A percentile compares a stretch with the other conserved stretches of the same genome.
Evolutionary conservation across 306 rosid genomes (phyloP).

Genomic region (Cucurbita maxima): DNA sequence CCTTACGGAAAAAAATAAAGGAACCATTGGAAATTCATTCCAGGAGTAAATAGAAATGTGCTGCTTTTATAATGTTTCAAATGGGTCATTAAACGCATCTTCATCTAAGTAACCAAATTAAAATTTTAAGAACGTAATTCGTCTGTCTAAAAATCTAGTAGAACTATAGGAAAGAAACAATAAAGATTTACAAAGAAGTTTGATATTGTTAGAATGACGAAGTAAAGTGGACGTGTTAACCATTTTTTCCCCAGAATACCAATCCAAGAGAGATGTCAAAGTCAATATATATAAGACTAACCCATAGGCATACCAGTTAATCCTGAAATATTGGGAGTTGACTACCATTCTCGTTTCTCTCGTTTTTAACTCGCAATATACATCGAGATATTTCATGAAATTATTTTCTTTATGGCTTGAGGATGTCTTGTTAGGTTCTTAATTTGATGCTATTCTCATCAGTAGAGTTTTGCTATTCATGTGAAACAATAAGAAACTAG

Average conservation of each 20-base stretch:
- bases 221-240: background rate
- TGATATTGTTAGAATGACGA: background rate
- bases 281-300: background rate
- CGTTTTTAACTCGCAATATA: background rate
- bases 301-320: background rate
- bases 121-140: background rate
- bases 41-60: background rate
- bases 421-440: background rate
- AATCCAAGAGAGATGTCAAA: background rate
- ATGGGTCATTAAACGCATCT: background rate
- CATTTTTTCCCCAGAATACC: background rate
- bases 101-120: background rate
- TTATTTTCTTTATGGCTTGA: background rate
- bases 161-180: background rate
- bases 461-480: background rate
- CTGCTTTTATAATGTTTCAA: background rate
- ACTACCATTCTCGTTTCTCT: background rate
- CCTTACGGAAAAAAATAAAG: background rate
- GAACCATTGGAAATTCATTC: background rate
- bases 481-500: background rate
- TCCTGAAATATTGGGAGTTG: background rate
- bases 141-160: background rate
- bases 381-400: background rate
- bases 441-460: background rate
- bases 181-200: background rate